Base-by-base conservation (phyloP, 768 basidiomycete species). In the Panellus pusillus region DNA sequence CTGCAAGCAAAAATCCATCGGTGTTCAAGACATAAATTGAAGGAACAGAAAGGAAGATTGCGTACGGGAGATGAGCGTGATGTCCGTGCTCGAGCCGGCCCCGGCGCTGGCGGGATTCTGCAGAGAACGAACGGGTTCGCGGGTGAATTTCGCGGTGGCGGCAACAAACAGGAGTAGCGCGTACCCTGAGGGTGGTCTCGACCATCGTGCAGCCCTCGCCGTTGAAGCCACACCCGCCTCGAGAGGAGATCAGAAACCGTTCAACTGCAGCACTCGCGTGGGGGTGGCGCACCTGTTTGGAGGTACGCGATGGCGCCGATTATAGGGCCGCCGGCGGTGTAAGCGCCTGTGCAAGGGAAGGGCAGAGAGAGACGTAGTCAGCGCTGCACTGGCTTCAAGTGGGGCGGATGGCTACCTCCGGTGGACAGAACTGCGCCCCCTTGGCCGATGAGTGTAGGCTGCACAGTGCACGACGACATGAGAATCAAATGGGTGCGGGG, bases 191-290 rank as follows among this genome's bases (percentile, higher is more conserved):
- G 18, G 65, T 71, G 6, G 65, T 66, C 54, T 73, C 72, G 18
- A 74, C 55, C 14, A 68, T 40, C 15, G 67, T 69, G 60, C 73
- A 74, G 4, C 67, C 59, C 47, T 74, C 72, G 4, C 72, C 72
- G 47, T 72, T 71, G 52, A 52, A 52, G 29, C 18, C 18, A 14
- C 51, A 52, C 2, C 20, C 5, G 3, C 50, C 50, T 51, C 27
- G 0, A 9, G 9, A 11, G 24, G 9, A 13, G 15, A 39, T 49
- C 17, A 49, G 39, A 39, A 29, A 18, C 3, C 14, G 4, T 5
- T 2, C 4, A 13, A 7, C 19, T 35, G 2, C 3, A 4, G 28
- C 4, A 12, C n/a, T n/a, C n/a, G n/a, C n/a, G n/a, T 17, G 9
- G 4, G 7, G n/a, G 6, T 1, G n/a, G 28, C 43, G 15, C n/a